Conservation (phyloP, 495 filamentous ascomycete species). For the Penicillium fimorum region DNA sequence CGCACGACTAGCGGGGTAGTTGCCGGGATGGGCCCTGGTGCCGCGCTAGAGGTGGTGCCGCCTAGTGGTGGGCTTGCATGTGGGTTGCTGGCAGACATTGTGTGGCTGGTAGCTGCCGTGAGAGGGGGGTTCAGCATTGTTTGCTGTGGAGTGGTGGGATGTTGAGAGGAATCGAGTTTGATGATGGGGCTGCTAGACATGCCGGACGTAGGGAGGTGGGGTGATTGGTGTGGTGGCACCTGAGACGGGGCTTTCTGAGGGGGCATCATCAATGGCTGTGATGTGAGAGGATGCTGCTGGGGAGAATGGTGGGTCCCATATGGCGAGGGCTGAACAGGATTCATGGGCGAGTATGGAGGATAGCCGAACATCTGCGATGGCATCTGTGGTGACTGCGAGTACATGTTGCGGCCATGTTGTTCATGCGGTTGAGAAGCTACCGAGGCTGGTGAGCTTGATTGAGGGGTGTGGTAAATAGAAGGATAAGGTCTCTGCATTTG, state of each 20-base stretch:
- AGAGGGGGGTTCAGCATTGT: slow-evolving; percentile 43
- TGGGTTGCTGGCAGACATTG: slow-evolving; percentile 53
- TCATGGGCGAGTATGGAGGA: slow-evolving; percentile 69
- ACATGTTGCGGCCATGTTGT: slow-evolving; percentile 76
- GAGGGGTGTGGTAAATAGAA: slow-evolving; percentile 93
- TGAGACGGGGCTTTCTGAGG: slow-evolving; percentile 61
- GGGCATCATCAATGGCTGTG: slow-evolving; percentile 64
- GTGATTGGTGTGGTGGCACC: slow-evolving; percentile 52
- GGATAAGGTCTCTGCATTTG: slow-evolving; percentile 84
- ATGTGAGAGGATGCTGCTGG: slow-evolving; percentile 64
- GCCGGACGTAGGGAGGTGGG: slow-evolving; percentile 39
- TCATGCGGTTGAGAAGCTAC: slow-evolving; percentile 90
- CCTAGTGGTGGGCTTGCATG: slow-evolving; percentile 42
- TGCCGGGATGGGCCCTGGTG: slow-evolving; percentile 97
- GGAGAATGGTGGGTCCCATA: slow-evolving; percentile 73
- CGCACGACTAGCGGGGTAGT: slow-evolving; percentile 93
- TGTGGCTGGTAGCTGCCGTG: slow-evolving; percentile 47
- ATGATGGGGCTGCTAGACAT: slow-evolving; percentile 39
- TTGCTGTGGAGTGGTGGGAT: slow-evolving; percentile 39
- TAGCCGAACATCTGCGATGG: slow-evolving; percentile 76
- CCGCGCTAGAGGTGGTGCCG: slow-evolving; percentile 81
- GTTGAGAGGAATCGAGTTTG: slow-evolving; percentile 48
- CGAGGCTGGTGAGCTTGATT: slow-evolving; percentile 94
- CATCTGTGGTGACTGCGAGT: slow-evolving; percentile 76
- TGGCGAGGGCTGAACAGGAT: slow-evolving; percentile 65